Evolutionary conservation across 768 basidiomycete species (phyloP).

Genomic region (Phlegmacium glaucopus): DNA sequence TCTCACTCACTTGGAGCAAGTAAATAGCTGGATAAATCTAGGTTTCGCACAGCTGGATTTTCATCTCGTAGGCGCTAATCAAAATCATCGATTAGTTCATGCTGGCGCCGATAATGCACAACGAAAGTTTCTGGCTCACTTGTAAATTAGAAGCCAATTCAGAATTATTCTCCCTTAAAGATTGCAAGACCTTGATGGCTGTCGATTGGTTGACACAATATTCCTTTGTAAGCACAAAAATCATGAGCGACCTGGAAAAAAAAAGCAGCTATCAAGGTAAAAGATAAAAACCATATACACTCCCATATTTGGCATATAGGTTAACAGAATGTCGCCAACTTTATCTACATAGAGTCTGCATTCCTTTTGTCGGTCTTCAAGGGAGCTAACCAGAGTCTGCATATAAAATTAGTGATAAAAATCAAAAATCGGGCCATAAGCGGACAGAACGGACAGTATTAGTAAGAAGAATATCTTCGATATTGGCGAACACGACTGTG

Average conservation of each 20-base stretch:
- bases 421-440: background rate
- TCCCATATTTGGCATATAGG: slow-evolving; percentile 71
- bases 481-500: slow-evolving; percentile 84
- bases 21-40: slow-evolving; percentile 89
- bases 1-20: slow-evolving; percentile 85
- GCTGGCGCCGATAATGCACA: background rate
- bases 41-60: slow-evolving; percentile 66
- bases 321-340: slow-evolving; percentile 81
- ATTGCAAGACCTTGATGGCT: slow-evolving; percentile 74
- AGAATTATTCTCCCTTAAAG: slow-evolving; percentile 63
- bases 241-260: background rate
- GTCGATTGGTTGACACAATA: slow-evolving; percentile 89
- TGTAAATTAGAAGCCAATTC: slow-evolving; percentile 65
- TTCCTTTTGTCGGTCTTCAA: slow-evolving; percentile 90
- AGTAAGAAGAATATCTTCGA: slow-evolving; percentile 87
- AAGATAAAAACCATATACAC: slow-evolving; percentile 68
- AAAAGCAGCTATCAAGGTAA: background rate
- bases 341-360: slow-evolving; percentile 88
- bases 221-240: slow-evolving; percentile 38
- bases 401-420: too few relatives aligned
- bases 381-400: slow-evolving; percentile 77
- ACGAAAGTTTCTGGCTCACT: slow-evolving; percentile 34
- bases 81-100: background rate
- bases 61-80: slow-evolving; percentile 72
- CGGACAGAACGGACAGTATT: slow-evolving; percentile 61